Evolutionary conservation across 2,329 filamentous ascomycete species (phyloP), one percentile per base, ranked within the genome.

Genomic region (Aspergillus amoenus): DNA sequence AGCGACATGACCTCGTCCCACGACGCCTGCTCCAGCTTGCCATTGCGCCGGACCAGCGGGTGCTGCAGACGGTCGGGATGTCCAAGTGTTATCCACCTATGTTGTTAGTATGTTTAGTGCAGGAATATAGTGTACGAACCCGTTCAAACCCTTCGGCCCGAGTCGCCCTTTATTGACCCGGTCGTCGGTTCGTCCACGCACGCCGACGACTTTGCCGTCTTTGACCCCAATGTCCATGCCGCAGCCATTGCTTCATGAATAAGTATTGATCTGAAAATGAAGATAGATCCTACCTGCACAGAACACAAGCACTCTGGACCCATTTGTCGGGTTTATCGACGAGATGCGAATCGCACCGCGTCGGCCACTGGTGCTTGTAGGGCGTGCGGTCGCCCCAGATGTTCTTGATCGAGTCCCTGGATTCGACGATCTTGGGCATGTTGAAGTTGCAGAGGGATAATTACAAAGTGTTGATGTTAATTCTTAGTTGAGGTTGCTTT

Each of bases 1-100:
- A 73, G 50, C 4, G 57, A 55, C 73, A 76, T 75, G 3, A 73
- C 73, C 58, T 75, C 73, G 45, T 76, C 73, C 73, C 71, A 75
- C 8, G 70, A 64, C 3, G 70, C 68, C 6, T 63, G 66, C 55
- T 73, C 68, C 1, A 75, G 67, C 42, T 69, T 65, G 7, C 73
- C 73, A 60, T 75, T 68, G 39, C 65, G 66, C 2, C 71, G 68
- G 32, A 75, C 63, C 42, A 73, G 46, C 7, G 73, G 72, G 45
- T 73, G 60, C 7, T 61, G 68, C 5, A 74, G 60, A 8, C 73
- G 66, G 56, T 75, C 72, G 13, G 63, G 52, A 40, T 68, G 60
- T 22, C 62, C 59, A 49, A 69, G 68, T 11, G 60, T 66, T 54
- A 43, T 66, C 68, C 67, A 73, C 55, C 72, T 72, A 21, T 15